Evolutionary conservation across 352 stramenopile genomes (phyloP), one percentile per base, ranked within the genome.

Genomic region (Phytophthora lateralis): DNA sequence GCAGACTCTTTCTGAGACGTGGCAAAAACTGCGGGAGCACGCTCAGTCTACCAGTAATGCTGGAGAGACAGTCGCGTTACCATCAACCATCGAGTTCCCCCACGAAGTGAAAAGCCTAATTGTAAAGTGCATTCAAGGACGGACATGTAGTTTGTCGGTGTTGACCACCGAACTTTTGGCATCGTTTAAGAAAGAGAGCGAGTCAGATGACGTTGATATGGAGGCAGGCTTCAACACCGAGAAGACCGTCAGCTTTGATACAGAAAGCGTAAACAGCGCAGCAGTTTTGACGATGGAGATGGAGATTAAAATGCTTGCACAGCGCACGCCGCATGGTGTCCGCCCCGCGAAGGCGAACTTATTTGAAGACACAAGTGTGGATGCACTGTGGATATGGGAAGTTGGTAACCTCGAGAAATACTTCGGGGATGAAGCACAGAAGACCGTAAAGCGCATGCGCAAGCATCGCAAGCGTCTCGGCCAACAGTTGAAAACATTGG

Each of bases 291-390:
- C 62, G 21, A 41, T 96, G 46, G 83, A 96, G 57, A 93, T 94
- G 87, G 87, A 91, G 49, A 90, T 96, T 50, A 96, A 96, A 63
- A 90, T 90, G 73, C 69, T 96, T 10, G 88, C 88, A 26, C 84
- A 96, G 64, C 82, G 88, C 9, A 86, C 68, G 9, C 62, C 76
- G 18, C 88, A 95, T 39, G 85, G 88, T 24, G 74, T 86, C 14
- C 72, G 78, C 11, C 82, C 79, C n/a, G 43, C 63, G 4, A 91
- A 89, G 35, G 78, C 82, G 0, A 92, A 95, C 48, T 17, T 93
- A 30, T 96, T 89, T 39, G 85, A 96, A 60, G 88, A 96, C 67
- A 89, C 76, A 34, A 90, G 58, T 42, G 56, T 72, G 0, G 79
- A 82, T n/a, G 85, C 84, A 41, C 60, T 96, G 51, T 96, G 84